Evolutionary conservation across 495 filamentous ascomycete species (phyloP), one percentile per base, ranked within the genome.

Genomic region (Trichoderma erinaceum): DNA sequence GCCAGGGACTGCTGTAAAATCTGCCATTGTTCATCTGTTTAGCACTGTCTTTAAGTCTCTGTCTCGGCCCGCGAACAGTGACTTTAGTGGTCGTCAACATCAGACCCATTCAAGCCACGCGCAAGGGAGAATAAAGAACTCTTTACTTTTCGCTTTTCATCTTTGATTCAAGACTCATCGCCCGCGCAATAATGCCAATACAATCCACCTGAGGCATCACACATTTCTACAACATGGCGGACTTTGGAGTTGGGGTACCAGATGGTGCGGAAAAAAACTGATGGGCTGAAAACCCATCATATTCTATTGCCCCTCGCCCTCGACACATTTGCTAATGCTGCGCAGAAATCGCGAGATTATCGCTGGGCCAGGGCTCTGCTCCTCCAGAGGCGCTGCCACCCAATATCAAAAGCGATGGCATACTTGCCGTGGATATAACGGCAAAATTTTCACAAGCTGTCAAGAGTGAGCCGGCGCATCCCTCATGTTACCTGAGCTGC

Each of bases 381-480:
- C 58, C 48, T 25, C 23, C 23, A 44, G 56, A 41, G 4, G 21
- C 44, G 71, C 71, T 21, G 68, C 70, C 74, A 56, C 81, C 75
- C 61, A 78, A 69, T 66, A 76, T 79, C 27, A 76, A 73, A 32
- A 81, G 78, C 66, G 76, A 78, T 65, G 82, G 83, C 63, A 80
- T 87, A 21, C 78, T 84, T 72, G 83, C 87, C 70, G 82, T 81
- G 69, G 90, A 97, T 79, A 92, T 97, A 73, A 97, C 93, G 10
- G 79, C 84, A 65, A 84, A 88, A 70, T 97, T 97, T 75, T 82
- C 80, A 0, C 74, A 82, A 67, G 91, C 93, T 66, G 85, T 90
- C 64, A 82, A 82, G 67, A 85, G 92, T 94, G 80, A 68, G 85
- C 73, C 10, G 29, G 1, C 10, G 43, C 7, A 41, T 52, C 35